Evolutionary conservation across 805 yeast species (phyloP).

Genomic region (Barnettozyma sucrosica): DNA sequence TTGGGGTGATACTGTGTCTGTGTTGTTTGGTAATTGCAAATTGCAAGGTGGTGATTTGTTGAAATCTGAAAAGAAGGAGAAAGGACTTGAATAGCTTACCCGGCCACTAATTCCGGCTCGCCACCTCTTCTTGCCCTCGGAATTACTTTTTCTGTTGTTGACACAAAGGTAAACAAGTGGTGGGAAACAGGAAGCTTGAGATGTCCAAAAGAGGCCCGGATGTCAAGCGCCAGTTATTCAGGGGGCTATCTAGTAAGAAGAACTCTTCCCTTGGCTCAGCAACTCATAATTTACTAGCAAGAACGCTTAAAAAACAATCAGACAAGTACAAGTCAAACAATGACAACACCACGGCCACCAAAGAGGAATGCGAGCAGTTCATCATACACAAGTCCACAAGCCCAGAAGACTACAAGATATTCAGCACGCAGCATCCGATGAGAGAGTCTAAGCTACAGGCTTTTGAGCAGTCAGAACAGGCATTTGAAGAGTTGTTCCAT

Average conservation of each 20-base stretch:
- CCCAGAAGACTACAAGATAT: slow-evolving; percentile 23
- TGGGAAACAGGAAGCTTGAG: background rate
- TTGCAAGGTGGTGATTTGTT: background rate
- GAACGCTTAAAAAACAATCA: slow-evolving; percentile 24
- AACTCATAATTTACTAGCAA: slow-evolving; percentile 20
- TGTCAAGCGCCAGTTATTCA: slow-evolving; percentile 23
- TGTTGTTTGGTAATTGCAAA: background rate
- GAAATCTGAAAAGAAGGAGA: background rate
- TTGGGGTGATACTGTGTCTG: too few relatives aligned
- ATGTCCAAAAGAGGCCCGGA: slow-evolving; percentile 18
- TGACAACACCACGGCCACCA: slow-evolving; percentile 4
- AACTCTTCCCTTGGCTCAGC: slow-evolving; percentile 14
- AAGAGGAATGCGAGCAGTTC: slow-evolving; percentile 11
- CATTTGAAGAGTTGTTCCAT: slow-evolving; percentile 22
- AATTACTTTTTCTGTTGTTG: background rate
- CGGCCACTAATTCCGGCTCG: background rate
- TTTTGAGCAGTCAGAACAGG: slow-evolving; percentile 21
- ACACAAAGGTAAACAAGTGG: background rate
- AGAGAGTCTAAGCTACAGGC: slow-evolving; percentile 24
- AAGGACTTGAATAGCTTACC: background rate
- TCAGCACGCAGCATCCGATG: slow-evolving; percentile 19
- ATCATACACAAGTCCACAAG: slow-evolving; percentile 25
- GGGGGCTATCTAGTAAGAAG: slow-evolving; percentile 13
- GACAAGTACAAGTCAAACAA: slow-evolving; percentile 17
- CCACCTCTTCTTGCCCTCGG: background rate